Evolutionary conservation across 2,329 filamentous ascomycete genomes (phyloP), one percentile per base, ranked within the genome.

Genomic region (Plenodomus biglobosus): DNA sequence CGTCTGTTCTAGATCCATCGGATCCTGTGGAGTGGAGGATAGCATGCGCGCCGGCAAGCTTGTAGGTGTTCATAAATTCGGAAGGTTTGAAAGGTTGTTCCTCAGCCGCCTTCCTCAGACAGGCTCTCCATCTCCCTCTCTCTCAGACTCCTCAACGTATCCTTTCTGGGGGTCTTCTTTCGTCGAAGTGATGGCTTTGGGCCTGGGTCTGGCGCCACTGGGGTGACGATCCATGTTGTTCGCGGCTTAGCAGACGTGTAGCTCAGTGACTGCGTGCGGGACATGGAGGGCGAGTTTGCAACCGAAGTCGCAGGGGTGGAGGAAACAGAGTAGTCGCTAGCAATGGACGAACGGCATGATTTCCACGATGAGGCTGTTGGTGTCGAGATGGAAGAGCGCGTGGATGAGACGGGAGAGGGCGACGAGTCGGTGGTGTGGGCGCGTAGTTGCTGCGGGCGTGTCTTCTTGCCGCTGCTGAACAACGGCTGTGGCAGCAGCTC

Each of bases 81-180:
- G 27, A 32, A 32, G 27, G 13, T 3, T n/a, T 6, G 27, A 54
- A 58, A 16, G 65, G 58, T 51, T 61, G 62, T 27, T 62, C 55
- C 41, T 71, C 64, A 43, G 65, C 71, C 4, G 61, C 48, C 19
- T 43, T 52, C 51, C 68, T 64, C 49, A 72, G 46, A 44, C 65
- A 68, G 8, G 63, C 62, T 13, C 27, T 72, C 70, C 2, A 64
- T 68, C 27, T 69, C 65, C 44, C 66, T 70, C 6, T 59, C 65
- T 44, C 70, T 47, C 17, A 73, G 42, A 21, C 59, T 59, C 21
- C 70, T 64, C 38, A 73, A 43, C 0, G 58, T 67, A 24, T 68
- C 64, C 27, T 54, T 44, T 45, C 55, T 62, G 2, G 69, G 69
- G 11, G 49, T 53, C 22, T 55, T 59, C 38, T 56, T 61, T 16